Conservation (phyloP, 305 asterid genomes). For the Solanum aculeatissimum region DNA sequence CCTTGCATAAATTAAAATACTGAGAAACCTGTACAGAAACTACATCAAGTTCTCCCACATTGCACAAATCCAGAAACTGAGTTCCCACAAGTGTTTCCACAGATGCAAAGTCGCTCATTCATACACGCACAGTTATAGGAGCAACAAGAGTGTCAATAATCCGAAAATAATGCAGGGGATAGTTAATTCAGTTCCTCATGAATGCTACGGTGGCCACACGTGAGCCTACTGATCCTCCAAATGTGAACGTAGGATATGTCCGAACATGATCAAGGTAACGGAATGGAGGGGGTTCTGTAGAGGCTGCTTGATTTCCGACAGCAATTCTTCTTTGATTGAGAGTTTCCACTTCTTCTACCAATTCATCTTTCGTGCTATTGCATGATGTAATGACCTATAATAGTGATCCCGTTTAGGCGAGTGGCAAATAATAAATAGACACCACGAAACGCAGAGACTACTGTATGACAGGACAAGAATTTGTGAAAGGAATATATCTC, state of each 20-base stretch:
- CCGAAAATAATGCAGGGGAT: not conserved
- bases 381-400: slow-evolving; percentile 86
- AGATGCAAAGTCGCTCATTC: not conserved
- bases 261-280: slow-evolving; percentile 75
- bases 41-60: not conserved
- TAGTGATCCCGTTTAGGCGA: not conserved
- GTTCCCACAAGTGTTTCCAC: not conserved
- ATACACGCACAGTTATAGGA: not conserved
- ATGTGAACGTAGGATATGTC: slow-evolving; percentile 75
- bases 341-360: slow-evolving; percentile 75
- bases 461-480: not conserved
- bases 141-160: not conserved
- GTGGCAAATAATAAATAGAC: not conserved
- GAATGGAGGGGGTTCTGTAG: slow-evolving; percentile 35
- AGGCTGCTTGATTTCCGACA: slow-evolving; percentile 17
- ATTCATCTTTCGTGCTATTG: slow-evolving; percentile 86
- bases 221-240: slow-evolving; percentile 88
- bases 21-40: not conserved
- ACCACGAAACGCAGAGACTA: not conserved
- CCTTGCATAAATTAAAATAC: not conserved
- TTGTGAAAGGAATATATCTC: not conserved
- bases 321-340: slow-evolving; percentile 57
- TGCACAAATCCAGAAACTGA: not conserved
- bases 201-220: slow-evolving; percentile 98
- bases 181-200: slow-evolving; percentile 43